Conservation (phyloP, 176 grass and related monocot species). For the Saccharum officinarum region DNA sequence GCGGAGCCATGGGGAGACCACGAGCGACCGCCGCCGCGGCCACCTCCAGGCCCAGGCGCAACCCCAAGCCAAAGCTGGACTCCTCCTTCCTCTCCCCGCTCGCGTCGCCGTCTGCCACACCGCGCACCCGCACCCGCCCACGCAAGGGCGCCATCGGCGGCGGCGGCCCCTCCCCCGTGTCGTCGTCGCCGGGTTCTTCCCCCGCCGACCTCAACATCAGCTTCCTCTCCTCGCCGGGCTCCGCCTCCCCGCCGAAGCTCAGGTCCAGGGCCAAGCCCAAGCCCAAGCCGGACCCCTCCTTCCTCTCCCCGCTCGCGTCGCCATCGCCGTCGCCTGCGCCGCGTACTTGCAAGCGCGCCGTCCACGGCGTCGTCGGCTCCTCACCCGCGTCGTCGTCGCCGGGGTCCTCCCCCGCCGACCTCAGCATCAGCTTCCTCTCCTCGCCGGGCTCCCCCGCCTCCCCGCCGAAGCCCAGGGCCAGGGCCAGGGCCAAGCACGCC, state of each 20-base stretch:
- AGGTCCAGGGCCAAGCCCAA: not conserved
- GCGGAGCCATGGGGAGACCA: slow-evolving; percentile 33
- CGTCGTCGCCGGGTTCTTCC: slow-evolving; percentile 13
- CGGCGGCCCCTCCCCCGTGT: not conserved
- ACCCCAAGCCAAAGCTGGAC: slow-evolving; percentile 19
- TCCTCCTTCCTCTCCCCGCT: slow-evolving; percentile 32
- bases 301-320: slow-evolving; percentile 27
- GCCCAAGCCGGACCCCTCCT: slow-evolving; percentile 19
- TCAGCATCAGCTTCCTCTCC: slow-evolving; percentile 19
- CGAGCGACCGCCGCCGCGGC: slow-evolving; percentile 2
- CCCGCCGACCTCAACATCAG: not conserved
- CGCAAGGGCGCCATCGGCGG: not conserved
- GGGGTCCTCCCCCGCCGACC: not conserved
- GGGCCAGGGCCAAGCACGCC: slow-evolving; percentile 7
- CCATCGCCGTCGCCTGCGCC: not conserved
- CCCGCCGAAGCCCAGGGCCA: not conserved
- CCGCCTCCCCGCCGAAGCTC: slow-evolving; percentile 19
- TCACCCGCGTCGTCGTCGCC: not conserved
- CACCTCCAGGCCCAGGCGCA: slow-evolving; percentile 3
- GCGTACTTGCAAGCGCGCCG: not conserved
- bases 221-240: slow-evolving; percentile 26
- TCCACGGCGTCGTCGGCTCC: not conserved
- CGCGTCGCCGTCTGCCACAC: not conserved
- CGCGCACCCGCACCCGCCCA: slow-evolving; percentile 17
- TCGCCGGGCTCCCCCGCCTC: slow-evolving; percentile 21